Evolutionary conservation across 768 basidiomycete species (phyloP), one percentile per base, ranked within the genome.

Genomic region (Clathrus columnatus): DNA sequence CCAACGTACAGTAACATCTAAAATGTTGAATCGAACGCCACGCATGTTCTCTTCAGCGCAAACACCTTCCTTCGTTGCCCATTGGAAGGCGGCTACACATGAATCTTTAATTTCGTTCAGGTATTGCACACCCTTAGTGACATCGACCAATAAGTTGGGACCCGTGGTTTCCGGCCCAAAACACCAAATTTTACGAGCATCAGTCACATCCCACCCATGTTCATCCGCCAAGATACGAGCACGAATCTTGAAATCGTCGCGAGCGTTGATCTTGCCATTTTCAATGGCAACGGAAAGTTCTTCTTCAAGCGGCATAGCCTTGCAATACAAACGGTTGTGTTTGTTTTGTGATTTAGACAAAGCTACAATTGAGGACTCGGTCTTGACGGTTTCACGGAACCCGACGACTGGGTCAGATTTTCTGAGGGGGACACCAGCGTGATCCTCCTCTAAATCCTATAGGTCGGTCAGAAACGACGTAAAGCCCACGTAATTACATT

Each of bases 81-180:
- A 98, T 74, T 98, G 96, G 85, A 98, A 91, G 47, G 92, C 94
- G 63, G 96, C 95, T 70, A 99, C 82, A 70, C 93, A 96, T 62
- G 96, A 98, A 72, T 99, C 96, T 80, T 99, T 98, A 80, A 99
- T 99, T 82, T 99, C 96, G 70, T 92, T 95, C 60, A 99, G 76
- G 77, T 96, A 98, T 68, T 99, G 96, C 57, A 96, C 92, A 77
- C 92, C 96, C 82, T 98, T 99, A 65, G 96, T 97, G 63, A 87
- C 90, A 74, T 99, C 96, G 65, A 96, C 91, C 71, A 99, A 74
- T 72, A 99, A 72, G 75, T 99, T 99, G 56, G 96, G 84, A 45
- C 96, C 96, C 62, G 90, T 92, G 50, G 91, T 96, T 62, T 99
- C 96, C 60, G 96, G 96, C 64, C 95, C 96, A 80, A 99, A 99